Percentiles rank a stretch among this genome's conserved stretches.
Conservation (phyloP, 495 filamentous ascomycete species). For the Penicillium steckii region DNA sequence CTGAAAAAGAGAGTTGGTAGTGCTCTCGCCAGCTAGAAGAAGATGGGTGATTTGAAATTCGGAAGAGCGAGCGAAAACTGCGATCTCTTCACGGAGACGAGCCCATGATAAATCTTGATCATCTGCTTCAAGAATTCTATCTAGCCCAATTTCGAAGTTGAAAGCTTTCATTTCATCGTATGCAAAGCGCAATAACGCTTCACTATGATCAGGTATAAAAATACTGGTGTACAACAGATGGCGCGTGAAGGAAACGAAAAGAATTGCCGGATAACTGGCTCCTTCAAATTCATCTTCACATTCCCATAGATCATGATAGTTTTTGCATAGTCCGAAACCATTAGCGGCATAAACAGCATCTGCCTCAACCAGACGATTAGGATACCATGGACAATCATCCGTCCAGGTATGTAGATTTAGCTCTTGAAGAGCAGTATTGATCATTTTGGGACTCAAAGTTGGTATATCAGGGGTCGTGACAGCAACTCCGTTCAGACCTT, state of each 20-base stretch:
- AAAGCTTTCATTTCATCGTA: slow-evolving; percentile 1
- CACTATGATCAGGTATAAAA: not conserved
- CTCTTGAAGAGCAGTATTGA: slow-evolving; percentile 11
- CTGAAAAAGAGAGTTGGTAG: slow-evolving; percentile 6
- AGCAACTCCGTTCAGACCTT: slow-evolving; percentile 14
- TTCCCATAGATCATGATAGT: slow-evolving; percentile 11
- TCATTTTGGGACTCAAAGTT: slow-evolving; percentile 1
- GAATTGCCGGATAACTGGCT: not conserved
- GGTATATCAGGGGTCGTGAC: slow-evolving; percentile 10
- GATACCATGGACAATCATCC: slow-evolving; percentile 8
- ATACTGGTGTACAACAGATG: slow-evolving; percentile 14
- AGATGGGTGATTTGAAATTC: slow-evolving; percentile 8
- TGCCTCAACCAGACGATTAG: slow-evolving; percentile 4
- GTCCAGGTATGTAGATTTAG: slow-evolving; percentile 10
- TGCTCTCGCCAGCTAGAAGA: slow-evolving; percentile 14
- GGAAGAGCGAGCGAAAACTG: slow-evolving; percentile 10
- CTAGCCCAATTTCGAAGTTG: slow-evolving; percentile 11
- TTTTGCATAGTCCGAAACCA: slow-evolving; percentile 8
- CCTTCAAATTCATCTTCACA: slow-evolving; percentile 7
- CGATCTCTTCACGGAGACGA: slow-evolving; percentile 5
- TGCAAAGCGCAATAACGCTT: slow-evolving; percentile 1
- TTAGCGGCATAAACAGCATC: slow-evolving; percentile 14
- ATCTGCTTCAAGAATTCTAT: slow-evolving; percentile 13
- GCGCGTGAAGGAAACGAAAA: slow-evolving; percentile 8
- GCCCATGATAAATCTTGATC: slow-evolving; percentile 4